These are phyloP conservation scores for Boletus edulis DNA, from an alignment of 768 basidiomycete genomes.

Conservation along the genomic window DNA sequence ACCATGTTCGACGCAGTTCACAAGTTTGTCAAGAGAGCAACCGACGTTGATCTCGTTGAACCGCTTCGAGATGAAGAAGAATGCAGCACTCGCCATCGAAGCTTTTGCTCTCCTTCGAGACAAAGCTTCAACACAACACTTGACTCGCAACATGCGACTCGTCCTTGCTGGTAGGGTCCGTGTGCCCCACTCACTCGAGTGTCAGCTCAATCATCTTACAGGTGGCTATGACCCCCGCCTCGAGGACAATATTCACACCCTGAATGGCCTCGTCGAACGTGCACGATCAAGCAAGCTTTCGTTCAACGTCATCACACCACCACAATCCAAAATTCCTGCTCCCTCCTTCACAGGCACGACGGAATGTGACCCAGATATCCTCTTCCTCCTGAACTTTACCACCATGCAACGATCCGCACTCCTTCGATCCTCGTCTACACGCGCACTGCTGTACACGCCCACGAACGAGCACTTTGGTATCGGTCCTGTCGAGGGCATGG, in stretches of 20 bases:
- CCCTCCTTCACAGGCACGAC: conserved; percentile 43
- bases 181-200: not conserved
- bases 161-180: conserved; percentile 66
- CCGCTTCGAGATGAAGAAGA: conserved; percentile 96
- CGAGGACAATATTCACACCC: conserved; percentile 75
- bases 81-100: conserved; percentile 74
- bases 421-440: conserved; percentile 61
- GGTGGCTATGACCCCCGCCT: conserved; percentile 91
- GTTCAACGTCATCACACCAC: conserved; percentile 54
- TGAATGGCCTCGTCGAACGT: conserved; percentile 59
- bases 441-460: conserved; percentile 88
- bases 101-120: conserved; percentile 63
- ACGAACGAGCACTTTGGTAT: conserved; percentile 97
- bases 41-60: conserved; percentile 88
- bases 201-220: conserved; percentile 26
- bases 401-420: conserved; percentile 80
- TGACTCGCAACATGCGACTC: conserved; percentile 51
- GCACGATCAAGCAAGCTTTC: conserved; percentile 54
- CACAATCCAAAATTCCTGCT: conserved; percentile 35
- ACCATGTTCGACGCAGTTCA: not conserved
- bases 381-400: conserved; percentile 92
- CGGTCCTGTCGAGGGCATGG: conserved; percentile 93
- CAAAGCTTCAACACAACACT: conserved; percentile 14
- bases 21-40: conserved; percentile 41
- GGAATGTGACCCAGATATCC: conserved; percentile 51